Conservation (phyloP, 139 green algal species). For the Limnomonas spitsbergensis region DNA sequence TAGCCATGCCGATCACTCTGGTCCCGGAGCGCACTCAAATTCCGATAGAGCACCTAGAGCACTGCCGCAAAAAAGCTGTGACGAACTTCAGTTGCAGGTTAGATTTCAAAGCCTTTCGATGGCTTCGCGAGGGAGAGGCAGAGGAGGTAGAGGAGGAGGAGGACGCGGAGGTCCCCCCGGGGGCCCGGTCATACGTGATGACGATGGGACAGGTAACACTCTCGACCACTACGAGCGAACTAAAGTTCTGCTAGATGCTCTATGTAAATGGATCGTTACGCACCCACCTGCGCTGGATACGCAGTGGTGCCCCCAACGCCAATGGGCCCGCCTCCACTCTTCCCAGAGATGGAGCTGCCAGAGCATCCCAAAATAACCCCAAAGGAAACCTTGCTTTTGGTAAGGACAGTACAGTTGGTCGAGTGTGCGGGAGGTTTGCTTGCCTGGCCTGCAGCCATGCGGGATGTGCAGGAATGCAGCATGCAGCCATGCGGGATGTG, state of each 20-base stretch:
- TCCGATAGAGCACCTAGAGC: too few species aligned
- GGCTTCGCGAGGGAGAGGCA: neutral
- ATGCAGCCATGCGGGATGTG: neutral
- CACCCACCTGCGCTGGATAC: too few species aligned
- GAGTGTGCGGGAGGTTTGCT: too few species aligned
- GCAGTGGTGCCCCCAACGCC: neutral
- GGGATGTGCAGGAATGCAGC: neutral
- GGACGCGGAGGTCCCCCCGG: neutral
- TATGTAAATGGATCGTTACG: neutral
- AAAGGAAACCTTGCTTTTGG: slow-evolving; percentile 7
- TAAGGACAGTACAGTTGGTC: too few species aligned
- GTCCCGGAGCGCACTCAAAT: too few species aligned
- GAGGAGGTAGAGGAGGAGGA: neutral
- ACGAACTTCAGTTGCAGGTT: too few species aligned
- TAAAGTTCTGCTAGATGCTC: neutral
- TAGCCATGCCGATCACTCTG: too few species aligned
- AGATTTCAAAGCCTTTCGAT: too few species aligned
- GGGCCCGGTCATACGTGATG: neutral
- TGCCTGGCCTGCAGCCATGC: neutral
- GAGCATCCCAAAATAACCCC: neutral
- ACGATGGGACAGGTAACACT: neutral
- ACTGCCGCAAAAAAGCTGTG: too few species aligned
- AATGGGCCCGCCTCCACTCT: neutral
- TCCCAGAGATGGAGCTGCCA: slow-evolving; percentile 7
- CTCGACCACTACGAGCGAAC: neutral